Evolutionary conservation across 192 early-diverging fungal genomes (phyloP), one percentile per base, ranked within the genome.

Genomic region (Gamsiella multidivaricata): DNA sequence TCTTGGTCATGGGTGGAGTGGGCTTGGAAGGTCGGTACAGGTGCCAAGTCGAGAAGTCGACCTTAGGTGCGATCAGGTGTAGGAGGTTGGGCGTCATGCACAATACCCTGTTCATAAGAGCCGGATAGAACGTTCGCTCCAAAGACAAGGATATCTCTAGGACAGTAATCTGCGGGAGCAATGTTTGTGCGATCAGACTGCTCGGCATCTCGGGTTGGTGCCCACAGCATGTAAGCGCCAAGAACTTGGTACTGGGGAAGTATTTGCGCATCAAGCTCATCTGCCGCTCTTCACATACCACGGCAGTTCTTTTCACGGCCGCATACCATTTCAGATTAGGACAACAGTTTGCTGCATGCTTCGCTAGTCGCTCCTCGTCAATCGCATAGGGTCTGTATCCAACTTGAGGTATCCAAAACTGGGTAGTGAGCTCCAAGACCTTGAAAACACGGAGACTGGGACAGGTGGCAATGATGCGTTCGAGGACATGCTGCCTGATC

Each of bases 361-460:
- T 17, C 0, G 42, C 22, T 10, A 69, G 7, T n/a, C 57, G 56
- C 6, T 54, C 23, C 3, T 29, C 32, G 18, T 43, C 15, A 7
- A 56, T 25, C n/a, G n/a, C n/a, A n/a, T n/a, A n/a, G 8, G 42
- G 0, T 56, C n/a, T n/a, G n/a, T n/a, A n/a, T n/a, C n/a, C n/a
- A n/a, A n/a, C n/a, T n/a, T n/a, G n/a, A n/a, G n/a, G n/a, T n/a
- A n/a, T n/a, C n/a, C 0, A 18, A 22, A 31, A 6, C 0, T n/a
- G 8, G n/a, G 9, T n/a, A n/a, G n/a, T n/a, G n/a, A n/a, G 12
- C 0, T 23, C n/a, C 12, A 26, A 18, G 11, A 45, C 61, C 25
- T 62, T 68, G 29, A 78, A 39, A 22, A 53, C 28, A 1, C 39
- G 42, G 10, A 78, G 65, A 5, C 69, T 28, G 18, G 74, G 74